Conservation (phyloP, 176 grass and related monocot species). For the Tillandsia fasciculata region DNA sequence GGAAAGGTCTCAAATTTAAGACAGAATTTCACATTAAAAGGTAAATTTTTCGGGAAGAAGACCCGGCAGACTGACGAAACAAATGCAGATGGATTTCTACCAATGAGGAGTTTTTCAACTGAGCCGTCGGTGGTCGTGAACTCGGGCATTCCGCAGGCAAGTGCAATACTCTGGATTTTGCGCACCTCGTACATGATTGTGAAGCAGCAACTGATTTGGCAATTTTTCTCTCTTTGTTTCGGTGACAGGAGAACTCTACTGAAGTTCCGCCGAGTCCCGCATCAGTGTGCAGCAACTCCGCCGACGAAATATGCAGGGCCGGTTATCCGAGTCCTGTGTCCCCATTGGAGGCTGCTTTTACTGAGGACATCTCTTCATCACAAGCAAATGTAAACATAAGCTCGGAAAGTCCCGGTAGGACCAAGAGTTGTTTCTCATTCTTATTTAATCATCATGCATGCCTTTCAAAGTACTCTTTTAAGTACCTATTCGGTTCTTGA, state of each 20-base stretch:
- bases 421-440: conserved; percentile 6
- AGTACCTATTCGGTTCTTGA: no score
- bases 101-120: conserved; percentile 40
- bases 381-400: conserved; percentile 33
- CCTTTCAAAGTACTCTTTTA: neutral
- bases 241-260: conserved; percentile 83
- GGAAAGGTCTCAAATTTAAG: conserved; percentile 62
- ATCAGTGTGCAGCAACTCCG: conserved; percentile 73
- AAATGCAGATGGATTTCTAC: conserved; percentile 43
- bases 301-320: conserved; percentile 63
- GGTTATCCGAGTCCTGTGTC: conserved; percentile 89
- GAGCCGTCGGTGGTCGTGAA: conserved; percentile 64
- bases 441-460: neutral
- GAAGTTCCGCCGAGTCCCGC: conserved; percentile 94
- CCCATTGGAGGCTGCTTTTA: conserved; percentile 64
- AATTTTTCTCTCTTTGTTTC: conserved; percentile 11
- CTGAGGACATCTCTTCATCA: conserved; percentile 33
- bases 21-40: conserved; percentile 61
- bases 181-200: conserved; percentile 3
- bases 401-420: conserved; percentile 34
- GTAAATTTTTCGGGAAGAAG: conserved; percentile 75
- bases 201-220: neutral
- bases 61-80: conserved; percentile 41
- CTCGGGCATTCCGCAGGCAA: conserved; percentile 58
- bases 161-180: neutral